Evolutionary conservation across 2,329 filamentous ascomycete genomes (phyloP).

Genomic region (Neofusicoccum umdonicola): DNA sequence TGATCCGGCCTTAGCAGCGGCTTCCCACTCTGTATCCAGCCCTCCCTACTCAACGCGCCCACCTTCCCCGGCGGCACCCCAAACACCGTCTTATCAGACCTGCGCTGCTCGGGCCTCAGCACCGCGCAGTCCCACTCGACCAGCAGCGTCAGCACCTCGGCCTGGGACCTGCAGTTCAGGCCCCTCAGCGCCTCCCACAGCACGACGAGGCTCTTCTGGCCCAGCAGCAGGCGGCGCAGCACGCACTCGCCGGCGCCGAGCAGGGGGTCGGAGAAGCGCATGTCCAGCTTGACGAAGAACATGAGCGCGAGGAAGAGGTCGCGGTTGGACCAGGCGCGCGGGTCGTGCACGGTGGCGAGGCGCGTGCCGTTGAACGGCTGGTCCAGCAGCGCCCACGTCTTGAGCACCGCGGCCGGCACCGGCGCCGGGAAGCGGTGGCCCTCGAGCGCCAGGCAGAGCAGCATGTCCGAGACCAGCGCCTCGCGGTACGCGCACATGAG

Average conservation of each 20-base stretch:
- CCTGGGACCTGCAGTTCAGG: constrained; percentile 48
- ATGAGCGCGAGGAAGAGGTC: constrained; percentile 63
- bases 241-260: constrained; percentile 48
- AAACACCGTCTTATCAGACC: not conserved
- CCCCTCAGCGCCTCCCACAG: constrained; percentile 61
- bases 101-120: too few relatives aligned
- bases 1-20: constrained; percentile 20
- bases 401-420: constrained; percentile 53
- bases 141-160: constrained; percentile 57
- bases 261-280: constrained; percentile 65
- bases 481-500: constrained; percentile 56
- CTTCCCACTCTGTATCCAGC: not conserved
- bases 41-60: constrained; percentile 4
- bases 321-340: constrained; percentile 53
- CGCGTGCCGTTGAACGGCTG: constrained; percentile 58
- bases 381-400: constrained; percentile 74
- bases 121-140: constrained; percentile 56
- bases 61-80: constrained; percentile 5
- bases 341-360: constrained; percentile 53
- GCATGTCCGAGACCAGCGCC: constrained; percentile 52
- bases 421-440: constrained; percentile 42
- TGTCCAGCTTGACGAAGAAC: constrained; percentile 70
- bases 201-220: constrained; percentile 55
- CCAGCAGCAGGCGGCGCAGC: constrained; percentile 41
- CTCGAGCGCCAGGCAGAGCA: constrained; percentile 61